Conservation (phyloP, 2,329 filamentous ascomycete species). For the Hypomyces perniciosus region DNA sequence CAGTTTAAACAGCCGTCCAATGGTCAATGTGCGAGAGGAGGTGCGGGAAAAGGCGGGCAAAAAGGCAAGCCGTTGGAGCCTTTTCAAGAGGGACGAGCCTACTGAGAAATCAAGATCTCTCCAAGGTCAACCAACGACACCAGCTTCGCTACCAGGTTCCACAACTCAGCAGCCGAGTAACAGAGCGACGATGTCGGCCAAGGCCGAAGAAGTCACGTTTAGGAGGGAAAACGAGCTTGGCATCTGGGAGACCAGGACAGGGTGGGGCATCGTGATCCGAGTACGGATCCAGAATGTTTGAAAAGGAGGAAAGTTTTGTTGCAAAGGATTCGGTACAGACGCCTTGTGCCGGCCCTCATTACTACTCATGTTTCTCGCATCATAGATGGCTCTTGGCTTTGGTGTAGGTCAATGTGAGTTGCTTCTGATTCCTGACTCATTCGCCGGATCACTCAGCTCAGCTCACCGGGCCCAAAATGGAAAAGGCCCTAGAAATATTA, state of each 20-base stretch:
- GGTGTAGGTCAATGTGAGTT: neutral
- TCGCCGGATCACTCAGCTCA: neutral
- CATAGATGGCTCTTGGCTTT: too few species aligned
- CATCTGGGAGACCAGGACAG: conserved; percentile 44
- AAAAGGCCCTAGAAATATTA: neutral
- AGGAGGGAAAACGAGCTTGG: conserved; percentile 46
- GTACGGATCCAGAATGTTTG: conserved; percentile 21
- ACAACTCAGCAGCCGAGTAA: conserved; percentile 9
- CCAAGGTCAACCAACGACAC: neutral
- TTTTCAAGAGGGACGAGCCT: conserved; percentile 24
- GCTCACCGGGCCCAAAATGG: neutral
- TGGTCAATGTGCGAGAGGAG: conserved; percentile 23
- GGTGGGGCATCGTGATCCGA: conserved; percentile 43
- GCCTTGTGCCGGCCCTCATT: too few species aligned
- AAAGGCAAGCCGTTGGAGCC: conserved; percentile 28
- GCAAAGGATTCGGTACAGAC: neutral
- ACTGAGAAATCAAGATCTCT: conserved; percentile 8
- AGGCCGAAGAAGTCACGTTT: conserved; percentile 44
- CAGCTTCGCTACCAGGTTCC: neutral
- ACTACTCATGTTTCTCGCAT: too few species aligned
- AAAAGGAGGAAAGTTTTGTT: neutral
- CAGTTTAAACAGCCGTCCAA: conserved; percentile 19
- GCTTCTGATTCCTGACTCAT: neutral
- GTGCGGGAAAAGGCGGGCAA: conserved; percentile 29
- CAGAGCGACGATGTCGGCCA: conserved; percentile 34